Percentiles rank a stretch among this genome's conserved stretches.
These are phyloP conservation scores for Poronia punctata DNA, from an alignment of 495 filamentous ascomycete genomes.

Conservation along the genomic window DNA sequence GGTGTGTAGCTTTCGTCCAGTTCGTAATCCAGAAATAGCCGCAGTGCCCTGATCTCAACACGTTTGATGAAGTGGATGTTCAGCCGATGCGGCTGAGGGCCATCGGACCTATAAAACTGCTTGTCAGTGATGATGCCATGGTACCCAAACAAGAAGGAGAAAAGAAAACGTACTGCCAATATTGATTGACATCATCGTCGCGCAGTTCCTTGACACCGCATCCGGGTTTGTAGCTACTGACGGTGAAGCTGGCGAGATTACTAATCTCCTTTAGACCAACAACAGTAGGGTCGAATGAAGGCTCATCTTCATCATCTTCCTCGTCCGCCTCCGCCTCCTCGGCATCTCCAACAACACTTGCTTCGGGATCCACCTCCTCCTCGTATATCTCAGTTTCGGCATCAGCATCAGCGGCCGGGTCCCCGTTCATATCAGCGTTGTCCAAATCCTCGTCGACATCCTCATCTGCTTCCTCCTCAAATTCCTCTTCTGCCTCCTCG, in stretches of 20 bases:
- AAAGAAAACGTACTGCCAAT: slow-evolving; percentile 67
- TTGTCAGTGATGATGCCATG: slow-evolving; percentile 6
- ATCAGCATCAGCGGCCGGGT: slow-evolving; percentile 3
- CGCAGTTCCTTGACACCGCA: slow-evolving; percentile 82
- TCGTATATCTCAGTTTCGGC: slow-evolving; percentile 1
- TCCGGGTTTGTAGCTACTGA: slow-evolving; percentile 84
- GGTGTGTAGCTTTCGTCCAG: slow-evolving; percentile 96
- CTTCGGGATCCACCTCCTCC: slow-evolving; percentile 6
- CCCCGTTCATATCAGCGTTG: too few relatives aligned
- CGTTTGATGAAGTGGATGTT: slow-evolving; percentile 93
- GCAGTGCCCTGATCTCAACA: slow-evolving; percentile 73
- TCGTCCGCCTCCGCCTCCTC: slow-evolving; percentile 17
- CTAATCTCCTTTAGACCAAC: slow-evolving; percentile 80
- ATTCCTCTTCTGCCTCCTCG: not conserved
- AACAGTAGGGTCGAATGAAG: slow-evolving; percentile 36
- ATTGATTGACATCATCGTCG: slow-evolving; percentile 66
- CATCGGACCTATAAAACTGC: slow-evolving; percentile 60
- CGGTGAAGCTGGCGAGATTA: slow-evolving; percentile 87
- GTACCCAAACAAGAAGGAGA: not conserved
- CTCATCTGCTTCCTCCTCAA: slow-evolving; percentile 5
- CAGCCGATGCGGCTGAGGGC: slow-evolving; percentile 88
- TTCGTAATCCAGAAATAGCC: slow-evolving; percentile 85
- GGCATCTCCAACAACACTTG: slow-evolving; percentile 6
- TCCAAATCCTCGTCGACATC: slow-evolving; percentile 1
- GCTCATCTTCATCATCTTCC: slow-evolving; percentile 12